Base-by-base conservation (phyloP, 169 alveolate genomes). In the Plasmodium ovale region DNA sequence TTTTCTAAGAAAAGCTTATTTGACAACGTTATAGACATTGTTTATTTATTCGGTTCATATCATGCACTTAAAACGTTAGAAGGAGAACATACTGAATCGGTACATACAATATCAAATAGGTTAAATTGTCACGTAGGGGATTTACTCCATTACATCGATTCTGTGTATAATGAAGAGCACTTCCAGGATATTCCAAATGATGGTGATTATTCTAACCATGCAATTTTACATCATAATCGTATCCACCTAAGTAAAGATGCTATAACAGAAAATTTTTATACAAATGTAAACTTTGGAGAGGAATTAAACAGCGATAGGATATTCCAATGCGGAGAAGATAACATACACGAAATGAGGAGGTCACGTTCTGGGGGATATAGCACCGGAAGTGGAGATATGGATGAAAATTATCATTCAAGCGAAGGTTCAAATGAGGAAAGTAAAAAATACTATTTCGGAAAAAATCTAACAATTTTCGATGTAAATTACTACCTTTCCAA, bases 391-490 rank as follows among this genome's bases (percentile, higher is more conserved):
- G 9, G 10, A 14, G 51, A 10, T 49, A 37, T 42, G 16, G 49
- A 69, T 25, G 58, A 65, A 14, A 27, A 27, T 19, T 27, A 47
- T 21, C 39, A 51, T 21, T 21, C 42, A 29, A 62, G 49, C 37
- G 68, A 39, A 65, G 33, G 60, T 51, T 51, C 82, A 21, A 51
- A 51, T 53, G 58, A 12, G 37, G 82, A 65, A 37, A 65, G 71
- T 39, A 39, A 67, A 29, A 82, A 51, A 33, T 29, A 65, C 35
- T 49, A 82, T 42, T 82, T 82, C 53, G 27, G 53, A 4, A 82
- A 65, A 58, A 82, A 42, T 1, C 44, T 82, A 65, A 82, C 70
- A 0, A 82, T 82, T 49, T 82, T 82, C 44, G 84, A 82, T 37
- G 12, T 82, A 65, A 65, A 82, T 53, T 82, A 65, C 44, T 82